phyloP scores from a whole-genome alignment of 352 stramenopile genomes.

The Phytophthora hybrid region DNA sequence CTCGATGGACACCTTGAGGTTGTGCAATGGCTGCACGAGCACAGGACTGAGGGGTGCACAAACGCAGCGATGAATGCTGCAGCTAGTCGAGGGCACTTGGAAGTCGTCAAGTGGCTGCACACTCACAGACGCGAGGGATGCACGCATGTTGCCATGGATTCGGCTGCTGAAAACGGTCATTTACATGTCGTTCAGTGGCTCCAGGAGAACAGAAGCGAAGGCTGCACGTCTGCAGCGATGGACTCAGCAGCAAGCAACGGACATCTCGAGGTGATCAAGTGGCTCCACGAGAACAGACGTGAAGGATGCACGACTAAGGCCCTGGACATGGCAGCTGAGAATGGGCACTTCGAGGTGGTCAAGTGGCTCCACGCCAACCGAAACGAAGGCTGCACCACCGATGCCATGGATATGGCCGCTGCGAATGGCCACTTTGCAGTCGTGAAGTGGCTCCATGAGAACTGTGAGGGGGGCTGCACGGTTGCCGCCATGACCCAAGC shows the following conservation, averaged over 20 bases:
- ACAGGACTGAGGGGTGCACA: conserved; percentile 50
- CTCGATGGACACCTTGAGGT: conserved; percentile 41
- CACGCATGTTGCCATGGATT: conserved; percentile 52
- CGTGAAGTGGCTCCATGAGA: conserved; percentile 38
- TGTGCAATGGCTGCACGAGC: conserved; percentile 47
- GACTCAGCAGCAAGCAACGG: conserved; percentile 32
- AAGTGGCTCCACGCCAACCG: conserved; percentile 39
- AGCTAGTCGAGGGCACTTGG: conserved; percentile 49
- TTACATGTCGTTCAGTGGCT: conserved; percentile 56
- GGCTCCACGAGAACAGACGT: conserved; percentile 38
- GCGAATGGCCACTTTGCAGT: conserved; percentile 32
- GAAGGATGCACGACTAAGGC: conserved; percentile 37
- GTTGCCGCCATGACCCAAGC: conserved; percentile 34
- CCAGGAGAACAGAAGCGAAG: conserved; percentile 47
- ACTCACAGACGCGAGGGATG: conserved; percentile 50
- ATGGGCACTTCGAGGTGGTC: conserved; percentile 42
- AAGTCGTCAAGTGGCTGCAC: conserved; percentile 63
- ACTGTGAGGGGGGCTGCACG: conserved; percentile 36
- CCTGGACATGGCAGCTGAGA: conserved; percentile 38
- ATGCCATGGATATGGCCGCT: conserved; percentile 37
- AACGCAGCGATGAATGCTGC: conserved; percentile 59
- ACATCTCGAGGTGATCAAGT: conserved; percentile 40
- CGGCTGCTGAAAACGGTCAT: conserved; percentile 47
- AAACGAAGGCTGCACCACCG: conserved; percentile 33
- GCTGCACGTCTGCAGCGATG: conserved; percentile 39